phyloP scores from a whole-genome alignment of 345 rosid genomes.

The Heritiera fomes region DNA sequence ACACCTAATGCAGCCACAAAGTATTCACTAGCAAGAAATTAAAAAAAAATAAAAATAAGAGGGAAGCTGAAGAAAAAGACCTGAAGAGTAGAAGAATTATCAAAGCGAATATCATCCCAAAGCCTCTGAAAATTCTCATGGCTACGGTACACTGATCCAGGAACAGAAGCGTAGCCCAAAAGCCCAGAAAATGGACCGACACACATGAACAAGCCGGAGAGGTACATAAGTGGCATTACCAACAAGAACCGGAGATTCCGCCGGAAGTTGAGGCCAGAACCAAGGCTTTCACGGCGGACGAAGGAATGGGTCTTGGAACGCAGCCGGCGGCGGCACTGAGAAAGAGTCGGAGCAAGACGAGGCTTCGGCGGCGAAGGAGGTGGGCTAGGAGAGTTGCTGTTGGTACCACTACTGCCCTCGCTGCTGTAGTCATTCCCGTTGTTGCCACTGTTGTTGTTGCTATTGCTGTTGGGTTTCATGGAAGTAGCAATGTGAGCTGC shows the following conservation, averaged over 20 bases:
- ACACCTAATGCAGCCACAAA: slow-evolving; percentile 8
- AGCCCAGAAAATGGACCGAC: slow-evolving; percentile 76
- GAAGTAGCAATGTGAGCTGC: slow-evolving; percentile 31
- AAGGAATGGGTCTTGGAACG: slow-evolving; percentile 55
- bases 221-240: slow-evolving; percentile 61
- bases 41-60: background rate
- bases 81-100: slow-evolving; percentile 68
- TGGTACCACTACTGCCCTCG: slow-evolving; percentile 39
- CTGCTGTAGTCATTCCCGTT: slow-evolving; percentile 24
- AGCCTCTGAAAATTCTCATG: slow-evolving; percentile 65
- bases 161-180: slow-evolving; percentile 45
- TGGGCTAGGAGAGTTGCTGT: slow-evolving; percentile 71
- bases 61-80: slow-evolving; percentile 30
- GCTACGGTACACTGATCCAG: slow-evolving; percentile 85
- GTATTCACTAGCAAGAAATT: background rate
- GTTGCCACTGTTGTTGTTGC: slow-evolving; percentile 20
- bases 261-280: slow-evolving; percentile 50
- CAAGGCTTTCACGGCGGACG: slow-evolving; percentile 39
- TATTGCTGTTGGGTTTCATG: slow-evolving; percentile 47
- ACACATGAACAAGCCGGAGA: slow-evolving; percentile 75
- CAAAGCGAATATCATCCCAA: slow-evolving; percentile 65
- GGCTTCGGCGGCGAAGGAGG: slow-evolving; percentile 67
- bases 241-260: slow-evolving; percentile 61
- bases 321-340: slow-evolving; percentile 59
- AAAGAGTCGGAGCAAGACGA: slow-evolving; percentile 25